phyloP scores from a whole-genome alignment of 2,329 filamentous ascomycete species.

The Neonectria sp. region DNA sequence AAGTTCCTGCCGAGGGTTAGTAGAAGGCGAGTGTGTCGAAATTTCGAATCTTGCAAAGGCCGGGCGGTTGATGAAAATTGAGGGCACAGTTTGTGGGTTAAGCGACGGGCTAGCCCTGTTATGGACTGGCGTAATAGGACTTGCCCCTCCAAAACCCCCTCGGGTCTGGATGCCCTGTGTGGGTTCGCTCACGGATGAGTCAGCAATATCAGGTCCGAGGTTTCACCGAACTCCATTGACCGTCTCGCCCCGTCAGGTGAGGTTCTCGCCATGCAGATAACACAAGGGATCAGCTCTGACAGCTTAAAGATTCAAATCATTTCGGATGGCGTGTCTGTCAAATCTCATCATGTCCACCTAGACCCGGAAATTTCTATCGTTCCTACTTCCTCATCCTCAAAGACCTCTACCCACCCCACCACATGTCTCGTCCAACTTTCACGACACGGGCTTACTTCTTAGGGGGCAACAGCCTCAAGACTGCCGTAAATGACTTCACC shows the following conservation, averaged over 20 bases:
- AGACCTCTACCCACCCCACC: background rate
- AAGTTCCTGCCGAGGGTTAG: constrained; percentile 57
- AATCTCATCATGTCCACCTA: background rate
- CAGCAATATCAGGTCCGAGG: constrained; percentile 32
- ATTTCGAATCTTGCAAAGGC: constrained; percentile 47
- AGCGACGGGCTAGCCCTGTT: constrained; percentile 52
- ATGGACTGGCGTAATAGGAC: constrained; percentile 46
- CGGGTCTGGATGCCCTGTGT: constrained; percentile 5
- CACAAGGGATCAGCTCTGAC: background rate
- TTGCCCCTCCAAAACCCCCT: constrained; percentile 46
- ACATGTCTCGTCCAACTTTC: background rate
- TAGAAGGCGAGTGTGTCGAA: constrained; percentile 52
- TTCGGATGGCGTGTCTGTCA: background rate
- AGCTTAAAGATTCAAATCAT: background rate
- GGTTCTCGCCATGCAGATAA: background rate
- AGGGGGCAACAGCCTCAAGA: constrained; percentile 41
- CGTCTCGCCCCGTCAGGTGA: background rate
- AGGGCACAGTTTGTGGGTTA: constrained; percentile 56
- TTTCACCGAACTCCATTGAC: constrained; percentile 7
- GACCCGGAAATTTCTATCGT: background rate
- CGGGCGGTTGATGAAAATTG: constrained; percentile 56
- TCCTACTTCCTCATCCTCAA: background rate
- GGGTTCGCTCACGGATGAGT: constrained; percentile 39
- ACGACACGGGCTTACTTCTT: constrained; percentile 18
- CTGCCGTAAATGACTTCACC: constrained; percentile 44